A percentile compares a stretch with the other conserved stretches of the same genome.
Evolutionary conservation across 345 rosid genomes (phyloP).

Genomic region (Eucalyptus cloeziana): DNA sequence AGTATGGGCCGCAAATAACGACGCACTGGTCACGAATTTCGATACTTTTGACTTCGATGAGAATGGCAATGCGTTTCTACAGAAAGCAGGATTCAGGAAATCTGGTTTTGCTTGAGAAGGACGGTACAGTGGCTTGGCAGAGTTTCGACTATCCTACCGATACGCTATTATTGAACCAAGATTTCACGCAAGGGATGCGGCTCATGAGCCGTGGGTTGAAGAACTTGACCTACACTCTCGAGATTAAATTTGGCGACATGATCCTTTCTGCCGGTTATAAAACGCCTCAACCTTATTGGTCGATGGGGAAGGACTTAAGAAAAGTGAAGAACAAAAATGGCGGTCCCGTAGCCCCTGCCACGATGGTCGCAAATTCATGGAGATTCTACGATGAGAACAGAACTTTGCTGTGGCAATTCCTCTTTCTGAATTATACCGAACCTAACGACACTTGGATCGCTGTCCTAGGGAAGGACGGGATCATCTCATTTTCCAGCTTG

Average conservation of each 20-base stretch:
- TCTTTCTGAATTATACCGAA: conserved; percentile 8
- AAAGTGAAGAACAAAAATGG: conserved; percentile 32
- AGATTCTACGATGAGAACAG: conserved; percentile 45
- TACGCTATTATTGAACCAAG: conserved; percentile 55
- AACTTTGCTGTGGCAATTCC: conserved; percentile 43
- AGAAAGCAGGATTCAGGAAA: conserved; percentile 60
- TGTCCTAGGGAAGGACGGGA: conserved; percentile 49
- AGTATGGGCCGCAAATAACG: conserved; percentile 79
- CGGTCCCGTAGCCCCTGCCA: conserved; percentile 27
- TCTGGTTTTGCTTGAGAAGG: conserved; percentile 42
- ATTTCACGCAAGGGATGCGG: conserved; percentile 50
- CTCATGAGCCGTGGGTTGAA: conserved; percentile 38
- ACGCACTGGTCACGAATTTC: conserved; percentile 40
- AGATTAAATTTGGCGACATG: conserved; percentile 69
- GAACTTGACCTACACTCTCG: conserved; percentile 59
- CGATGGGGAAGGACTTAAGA: conserved; percentile 28
- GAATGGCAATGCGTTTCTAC: conserved; percentile 44
- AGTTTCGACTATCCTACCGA: conserved; percentile 76
- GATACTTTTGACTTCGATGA: conserved; percentile 38
- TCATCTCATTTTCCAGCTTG: conserved; percentile 46
- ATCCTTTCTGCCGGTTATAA: conserved; percentile 40
- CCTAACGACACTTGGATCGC: conserved; percentile 62
- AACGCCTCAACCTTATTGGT: conserved; percentile 76
- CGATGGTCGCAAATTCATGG: conserved; percentile 61
- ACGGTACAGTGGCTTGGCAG: conserved; percentile 43